Evolutionary conservation across 1,139 yeast species (phyloP), one percentile per base, ranked within the genome.

Genomic region (Taiozyma sp.): DNA sequence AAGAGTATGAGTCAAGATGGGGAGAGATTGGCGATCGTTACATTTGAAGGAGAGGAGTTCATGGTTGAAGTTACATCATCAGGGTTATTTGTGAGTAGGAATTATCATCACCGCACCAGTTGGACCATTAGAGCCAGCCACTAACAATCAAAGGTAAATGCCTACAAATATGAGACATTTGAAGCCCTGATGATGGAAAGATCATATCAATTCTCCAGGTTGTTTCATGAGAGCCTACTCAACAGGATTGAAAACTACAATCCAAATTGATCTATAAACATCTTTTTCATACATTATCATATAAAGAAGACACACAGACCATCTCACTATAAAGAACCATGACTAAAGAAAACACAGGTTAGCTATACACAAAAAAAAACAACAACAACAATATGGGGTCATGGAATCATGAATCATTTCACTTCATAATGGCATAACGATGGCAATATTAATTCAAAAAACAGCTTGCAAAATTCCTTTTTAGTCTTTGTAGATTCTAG

Each of bases 131-230:
- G 19, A 19, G 19, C 19, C 19, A 13, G n/a, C 4, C 9, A 5
- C 42, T 32, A 24, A 16, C 24, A 43, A 39, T 22, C 40, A 24
- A 49, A 53, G 22, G 53, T 49, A 3, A 50, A 46, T 26, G 53
- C 54, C 10, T 41, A 45, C 22, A 49, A 59, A 7, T 76, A 60
- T 56, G 81, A 79, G 53, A 74, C 80, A 0, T 69, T 75, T 48
- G 83, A 79, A 56, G 68, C 73, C 16, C 59, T 76, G 44, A 67
- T 77, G 66, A 74, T 74, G 74, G 50, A 51, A 0, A 50, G 61
- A 11, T 75, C 81, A 3, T 63, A 65, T 1, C 47, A 49, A 16
- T 79, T 78, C 55, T 53, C 59, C 6, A 22, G 48, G 4, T 47
- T 49, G 14, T 79, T 78, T 66, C 69, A 70, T 45, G 44, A 56